Evolutionary conservation across 306 rosid genomes (phyloP).

Genomic region (Cicer cuneatum): DNA sequence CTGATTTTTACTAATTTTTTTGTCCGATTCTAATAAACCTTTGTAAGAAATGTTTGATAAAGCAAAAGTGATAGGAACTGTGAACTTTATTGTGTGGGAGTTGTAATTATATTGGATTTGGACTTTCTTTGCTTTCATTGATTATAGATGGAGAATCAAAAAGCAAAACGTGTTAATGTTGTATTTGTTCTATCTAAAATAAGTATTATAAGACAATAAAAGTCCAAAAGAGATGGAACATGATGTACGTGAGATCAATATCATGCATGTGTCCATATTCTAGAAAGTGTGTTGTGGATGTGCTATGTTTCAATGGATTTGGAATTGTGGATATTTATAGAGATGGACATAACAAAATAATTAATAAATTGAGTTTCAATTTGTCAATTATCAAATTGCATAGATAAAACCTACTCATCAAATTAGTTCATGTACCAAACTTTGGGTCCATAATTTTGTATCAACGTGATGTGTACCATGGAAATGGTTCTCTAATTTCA

Average conservation of each 20-base stretch:
- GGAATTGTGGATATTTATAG: constrained; percentile 6
- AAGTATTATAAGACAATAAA: constrained; percentile 9
- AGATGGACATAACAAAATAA: background rate
- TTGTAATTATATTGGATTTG: constrained; percentile 14
- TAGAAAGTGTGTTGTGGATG: constrained; percentile 25
- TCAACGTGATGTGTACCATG: constrained; percentile 12
- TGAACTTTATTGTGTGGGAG: constrained; percentile 30
- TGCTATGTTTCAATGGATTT: constrained; percentile 6
- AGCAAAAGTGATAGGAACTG: constrained; percentile 34
- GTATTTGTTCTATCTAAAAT: constrained; percentile 6
- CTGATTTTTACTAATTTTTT: background rate
- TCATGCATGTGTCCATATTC: constrained; percentile 41
- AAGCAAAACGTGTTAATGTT: constrained; percentile 35
- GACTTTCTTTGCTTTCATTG: constrained; percentile 31
- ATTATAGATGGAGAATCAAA: background rate
- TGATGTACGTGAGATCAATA: constrained; percentile 3
- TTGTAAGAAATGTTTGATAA: background rate
- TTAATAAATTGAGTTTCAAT: constrained; percentile 25
- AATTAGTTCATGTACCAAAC: constrained; percentile 38
- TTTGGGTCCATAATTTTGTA: constrained; percentile 32
- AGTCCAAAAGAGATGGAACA: constrained; percentile 28
- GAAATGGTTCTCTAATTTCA: constrained; percentile 15
- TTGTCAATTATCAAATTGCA: constrained; percentile 31
- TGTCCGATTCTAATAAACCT: too few species aligned
- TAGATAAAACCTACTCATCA: constrained; percentile 22